Evolutionary conservation across 352 stramenopile genomes (phyloP).

Genomic region (Pythium apleroticum): DNA sequence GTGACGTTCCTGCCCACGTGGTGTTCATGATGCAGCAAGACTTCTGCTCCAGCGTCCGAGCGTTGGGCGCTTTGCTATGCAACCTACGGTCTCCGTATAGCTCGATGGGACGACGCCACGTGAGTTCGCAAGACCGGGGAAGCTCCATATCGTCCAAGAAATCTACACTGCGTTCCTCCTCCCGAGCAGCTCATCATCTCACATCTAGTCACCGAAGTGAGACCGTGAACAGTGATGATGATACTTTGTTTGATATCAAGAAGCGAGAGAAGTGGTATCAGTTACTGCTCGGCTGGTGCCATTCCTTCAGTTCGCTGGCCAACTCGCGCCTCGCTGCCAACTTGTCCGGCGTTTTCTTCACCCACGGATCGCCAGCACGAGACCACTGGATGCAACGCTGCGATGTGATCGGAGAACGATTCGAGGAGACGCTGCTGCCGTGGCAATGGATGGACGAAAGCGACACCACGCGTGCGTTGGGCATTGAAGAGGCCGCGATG

Average conservation of each 20-base stretch:
- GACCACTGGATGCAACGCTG: slow-evolving; percentile 43
- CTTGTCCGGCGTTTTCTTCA: slow-evolving; percentile 38
- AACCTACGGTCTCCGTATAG: slow-evolving; percentile 1
- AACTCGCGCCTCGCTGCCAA: slow-evolving; percentile 25
- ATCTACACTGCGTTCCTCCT: slow-evolving; percentile 8
- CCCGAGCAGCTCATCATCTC: not conserved
- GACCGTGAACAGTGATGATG: not conserved
- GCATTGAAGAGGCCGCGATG: slow-evolving; percentile 31
- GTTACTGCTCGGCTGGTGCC: slow-evolving; percentile 44
- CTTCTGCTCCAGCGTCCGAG: slow-evolving; percentile 42
- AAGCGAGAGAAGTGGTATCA: slow-evolving; percentile 35
- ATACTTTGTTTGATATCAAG: slow-evolving; percentile 5
- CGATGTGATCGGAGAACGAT: slow-evolving; percentile 40
- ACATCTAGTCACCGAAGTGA: not conserved
- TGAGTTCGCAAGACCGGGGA: not conserved
- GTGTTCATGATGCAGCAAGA: slow-evolving; percentile 72
- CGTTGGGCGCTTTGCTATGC: slow-evolving; percentile 6
- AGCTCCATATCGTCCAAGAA: slow-evolving; percentile 6
- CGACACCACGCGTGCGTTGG: slow-evolving; percentile 26
- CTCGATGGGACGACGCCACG: not conserved
- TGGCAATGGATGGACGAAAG: slow-evolving; percentile 56
- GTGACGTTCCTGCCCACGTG: slow-evolving; percentile 20
- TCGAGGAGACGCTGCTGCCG: slow-evolving; percentile 29
- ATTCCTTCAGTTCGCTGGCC: slow-evolving; percentile 41
- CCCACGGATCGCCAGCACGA: slow-evolving; percentile 21